Conservation (phyloP, 768 basidiomycete species). For the Rhizopogon roseolus region DNA sequence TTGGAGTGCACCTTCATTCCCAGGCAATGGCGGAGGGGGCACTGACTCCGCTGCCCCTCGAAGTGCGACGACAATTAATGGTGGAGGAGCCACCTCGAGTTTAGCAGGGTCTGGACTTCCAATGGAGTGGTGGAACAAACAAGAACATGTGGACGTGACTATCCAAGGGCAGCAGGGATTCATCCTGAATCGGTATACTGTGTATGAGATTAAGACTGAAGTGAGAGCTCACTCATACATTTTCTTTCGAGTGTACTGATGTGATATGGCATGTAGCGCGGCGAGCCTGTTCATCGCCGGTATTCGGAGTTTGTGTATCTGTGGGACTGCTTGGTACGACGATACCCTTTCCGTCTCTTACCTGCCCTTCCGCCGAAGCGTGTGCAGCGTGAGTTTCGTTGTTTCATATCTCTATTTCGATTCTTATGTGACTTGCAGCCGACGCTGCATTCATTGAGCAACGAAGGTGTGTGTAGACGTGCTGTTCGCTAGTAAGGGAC, state of each 20-base stretch:
- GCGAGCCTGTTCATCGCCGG: conserved; percentile 69
- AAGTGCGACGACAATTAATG: conserved; percentile 31
- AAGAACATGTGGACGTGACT: conserved; percentile 65
- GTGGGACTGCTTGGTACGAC: conserved; percentile 77
- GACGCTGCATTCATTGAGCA: conserved; percentile 92
- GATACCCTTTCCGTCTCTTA: conserved; percentile 93
- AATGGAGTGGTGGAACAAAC: conserved; percentile 82
- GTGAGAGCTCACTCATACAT: conserved; percentile 38
- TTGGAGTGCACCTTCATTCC: conserved; percentile 44
- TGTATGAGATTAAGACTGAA: conserved; percentile 78
- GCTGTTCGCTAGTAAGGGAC: conserved; percentile 1
- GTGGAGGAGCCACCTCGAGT: conserved; percentile 44
- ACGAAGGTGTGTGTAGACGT: conserved; percentile 49
- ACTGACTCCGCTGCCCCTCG: conserved; percentile 20
- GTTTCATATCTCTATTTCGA: neutral
- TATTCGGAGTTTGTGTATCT: conserved; percentile 94
- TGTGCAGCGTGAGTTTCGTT: conserved; percentile 65
- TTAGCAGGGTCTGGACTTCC: conserved; percentile 71
- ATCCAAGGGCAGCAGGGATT: conserved; percentile 89
- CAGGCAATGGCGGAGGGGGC: conserved; percentile 25
- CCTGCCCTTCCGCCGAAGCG: conserved; percentile 88
- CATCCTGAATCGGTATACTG: conserved; percentile 81
- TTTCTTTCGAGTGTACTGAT: conserved; percentile 2
- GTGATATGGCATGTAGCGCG: conserved; percentile 38
- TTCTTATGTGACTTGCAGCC: conserved; percentile 35